Evolutionary conservation across 257 asterid genomes (phyloP).

Genomic region (Avicennia marina): DNA sequence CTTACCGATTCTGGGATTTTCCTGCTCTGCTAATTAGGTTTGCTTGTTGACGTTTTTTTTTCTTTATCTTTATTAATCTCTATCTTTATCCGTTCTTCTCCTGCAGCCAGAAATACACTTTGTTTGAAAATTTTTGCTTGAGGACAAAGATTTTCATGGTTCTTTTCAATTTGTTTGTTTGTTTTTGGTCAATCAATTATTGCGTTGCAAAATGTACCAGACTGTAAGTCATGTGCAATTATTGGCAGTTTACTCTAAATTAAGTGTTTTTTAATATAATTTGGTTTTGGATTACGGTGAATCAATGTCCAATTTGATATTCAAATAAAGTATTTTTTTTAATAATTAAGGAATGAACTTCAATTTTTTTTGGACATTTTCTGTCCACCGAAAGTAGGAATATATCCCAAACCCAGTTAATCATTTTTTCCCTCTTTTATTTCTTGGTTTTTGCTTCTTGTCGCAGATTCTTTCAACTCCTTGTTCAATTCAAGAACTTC

Average conservation of each 20-base stretch:
- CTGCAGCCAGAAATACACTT: not conserved
- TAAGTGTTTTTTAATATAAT: not conserved
- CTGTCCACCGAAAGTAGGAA: conserved; percentile 1
- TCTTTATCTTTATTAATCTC: not conserved
- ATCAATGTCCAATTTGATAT: conserved; percentile 1
- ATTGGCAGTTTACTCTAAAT: too few species aligned
- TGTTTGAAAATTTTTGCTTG: too few species aligned
- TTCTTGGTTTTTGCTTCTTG: not conserved
- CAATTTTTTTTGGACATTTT: not conserved
- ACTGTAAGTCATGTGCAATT: not conserved
- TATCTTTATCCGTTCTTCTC: too few species aligned
- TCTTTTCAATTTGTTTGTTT: not conserved
- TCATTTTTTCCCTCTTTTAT: not conserved
- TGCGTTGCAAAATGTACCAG: not conserved
- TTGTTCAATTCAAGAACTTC: conserved; percentile 13
- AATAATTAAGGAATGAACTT: not conserved
- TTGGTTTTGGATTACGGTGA: not conserved
- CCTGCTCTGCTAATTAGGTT: conserved; percentile 16
- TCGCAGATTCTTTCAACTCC: conserved; percentile 23
- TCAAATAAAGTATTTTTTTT: conserved; percentile 16
- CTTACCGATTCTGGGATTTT: not conserved
- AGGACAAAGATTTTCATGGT: too few species aligned
- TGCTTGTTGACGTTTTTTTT: conserved; percentile 8
- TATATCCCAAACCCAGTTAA: not conserved
- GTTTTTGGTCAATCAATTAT: not conserved